Evolutionary conservation across 352 stramenopile genomes (phyloP).

Genomic region (Phytophthora rubi): DNA sequence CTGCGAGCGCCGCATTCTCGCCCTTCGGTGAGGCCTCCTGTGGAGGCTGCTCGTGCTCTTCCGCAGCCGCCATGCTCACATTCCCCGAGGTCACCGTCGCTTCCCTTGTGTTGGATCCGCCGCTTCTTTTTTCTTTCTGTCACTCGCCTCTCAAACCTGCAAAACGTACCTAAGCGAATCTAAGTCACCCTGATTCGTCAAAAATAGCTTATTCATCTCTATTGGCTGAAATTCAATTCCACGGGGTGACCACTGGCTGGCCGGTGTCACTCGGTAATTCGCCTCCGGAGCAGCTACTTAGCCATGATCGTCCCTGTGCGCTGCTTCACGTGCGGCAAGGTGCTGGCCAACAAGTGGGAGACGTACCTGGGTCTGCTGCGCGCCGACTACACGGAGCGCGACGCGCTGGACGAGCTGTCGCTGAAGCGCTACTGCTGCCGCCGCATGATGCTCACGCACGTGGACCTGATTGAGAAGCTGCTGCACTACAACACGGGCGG

Average conservation of each 20-base stretch:
- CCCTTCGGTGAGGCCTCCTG: neutral
- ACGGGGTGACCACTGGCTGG: constrained; percentile 17
- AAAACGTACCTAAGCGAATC: constrained; percentile 18
- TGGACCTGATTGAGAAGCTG: constrained; percentile 99
- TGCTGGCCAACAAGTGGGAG: constrained; percentile 99
- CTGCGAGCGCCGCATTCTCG: constrained; percentile 22
- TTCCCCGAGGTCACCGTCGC: neutral
- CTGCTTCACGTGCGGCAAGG: constrained; percentile 99
- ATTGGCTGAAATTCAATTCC: constrained; percentile 11
- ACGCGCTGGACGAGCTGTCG: constrained; percentile 98
- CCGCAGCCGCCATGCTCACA: constrained; percentile 34
- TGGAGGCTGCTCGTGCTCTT: constrained; percentile 20
- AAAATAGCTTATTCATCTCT: neutral
- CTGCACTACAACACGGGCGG: constrained; percentile 99
- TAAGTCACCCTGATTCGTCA: neutral
- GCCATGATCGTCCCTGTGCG: constrained; percentile 99
- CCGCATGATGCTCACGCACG: constrained; percentile 99
- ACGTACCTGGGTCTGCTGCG: constrained; percentile 98
- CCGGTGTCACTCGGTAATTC: constrained; percentile 28
- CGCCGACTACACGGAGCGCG: constrained; percentile 97
- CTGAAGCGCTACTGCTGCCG: constrained; percentile 99
- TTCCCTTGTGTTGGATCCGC: constrained; percentile 5
- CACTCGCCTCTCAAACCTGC: constrained; percentile 1
- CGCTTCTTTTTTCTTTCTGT: constrained; percentile 24
- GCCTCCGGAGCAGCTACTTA: constrained; percentile 11